Evolutionary conservation across 1,284 basidiomycete species (phyloP).

Genomic region (Malassezia pachydermatis): DNA sequence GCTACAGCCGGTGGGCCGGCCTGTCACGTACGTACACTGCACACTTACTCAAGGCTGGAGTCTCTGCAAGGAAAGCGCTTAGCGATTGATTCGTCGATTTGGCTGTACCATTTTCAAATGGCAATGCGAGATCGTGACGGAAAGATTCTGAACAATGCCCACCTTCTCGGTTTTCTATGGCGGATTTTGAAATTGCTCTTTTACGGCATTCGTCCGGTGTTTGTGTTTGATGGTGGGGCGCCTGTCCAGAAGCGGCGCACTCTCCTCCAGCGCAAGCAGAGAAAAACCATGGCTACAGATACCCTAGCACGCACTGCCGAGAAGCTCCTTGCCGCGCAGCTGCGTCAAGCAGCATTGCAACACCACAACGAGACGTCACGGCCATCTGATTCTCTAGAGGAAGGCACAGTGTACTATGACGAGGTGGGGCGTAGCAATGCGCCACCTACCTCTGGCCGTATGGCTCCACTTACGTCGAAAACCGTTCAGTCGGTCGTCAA

Average conservation of each 20-base stretch:
- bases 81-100: constrained; percentile 89
- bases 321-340: constrained; percentile 79
- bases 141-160: constrained; percentile 77
- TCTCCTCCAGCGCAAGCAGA: constrained; percentile 54
- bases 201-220: constrained; percentile 68
- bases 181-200: constrained; percentile 87
- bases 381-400: constrained; percentile 23
- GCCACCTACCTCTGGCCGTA: neutral
- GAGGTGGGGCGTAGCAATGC: constrained; percentile 17
- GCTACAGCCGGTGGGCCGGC: constrained; percentile 46
- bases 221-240: constrained; percentile 75
- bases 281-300: constrained; percentile 51
- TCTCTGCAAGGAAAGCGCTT: constrained; percentile 47
- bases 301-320: constrained; percentile 54
- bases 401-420: constrained; percentile 51
- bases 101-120: constrained; percentile 72
- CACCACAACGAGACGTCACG: constrained; percentile 48
- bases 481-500: neutral
- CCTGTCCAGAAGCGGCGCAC: constrained; percentile 49
- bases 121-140: constrained; percentile 98
- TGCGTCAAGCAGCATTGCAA: constrained; percentile 78
- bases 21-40: constrained; percentile 31
- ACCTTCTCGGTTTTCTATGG: constrained; percentile 73
- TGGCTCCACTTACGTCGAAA: neutral
- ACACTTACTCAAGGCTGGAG: constrained; percentile 25